Evolutionary conservation across 192 early-diverging fungal species (phyloP), one percentile per base, ranked within the genome.

Genomic region (Phycomyces nitens): DNA sequence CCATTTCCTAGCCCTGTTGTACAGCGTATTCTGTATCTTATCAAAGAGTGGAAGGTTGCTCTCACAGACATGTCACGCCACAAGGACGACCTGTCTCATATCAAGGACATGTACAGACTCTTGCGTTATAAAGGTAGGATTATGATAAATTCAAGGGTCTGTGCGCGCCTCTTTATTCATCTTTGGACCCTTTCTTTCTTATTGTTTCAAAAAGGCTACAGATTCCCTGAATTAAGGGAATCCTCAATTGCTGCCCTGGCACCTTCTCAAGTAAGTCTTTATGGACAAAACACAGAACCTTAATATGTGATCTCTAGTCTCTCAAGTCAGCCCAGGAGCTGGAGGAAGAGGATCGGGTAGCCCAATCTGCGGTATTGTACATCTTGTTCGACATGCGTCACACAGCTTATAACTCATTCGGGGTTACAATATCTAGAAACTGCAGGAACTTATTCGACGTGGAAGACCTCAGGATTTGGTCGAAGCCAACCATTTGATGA

Each of bases 401-500:
- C 1, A 50, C 40, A 39, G 16, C 34, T 56, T 24, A n/a, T n/a
- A 58, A 8, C 16, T n/a, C 58, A 5, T 11, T 43, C 3, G 2
- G 9, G 20, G 10, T 5, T 53, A 21, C 27, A 44, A 10, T 29
- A 53, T 49, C 8, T 69, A 92, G 76, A 99, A 96, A 87, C 69
- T 99, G 63, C 94, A 99, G 80, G 98, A 98, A 66, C 82, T 99
- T 38, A 86, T 99, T 50, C 86, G 98, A 9, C 75, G 93, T n/a
- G 96, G 92, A 22, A 89, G 92, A 56, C 95, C 96, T 7, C 85
- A 89, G 47, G 96, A 96, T 68, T 74, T 99, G 26, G 91, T 88
- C 24, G 93, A 97, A 67, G 98, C 98, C 15, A 99, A 99, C 53
- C 89, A 93, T 60, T 76, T 99, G 53, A 98, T 99, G 89, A 98